Base-by-base conservation (phyloP, 306 rosid species). In the Pyrus betulifolia region DNA sequence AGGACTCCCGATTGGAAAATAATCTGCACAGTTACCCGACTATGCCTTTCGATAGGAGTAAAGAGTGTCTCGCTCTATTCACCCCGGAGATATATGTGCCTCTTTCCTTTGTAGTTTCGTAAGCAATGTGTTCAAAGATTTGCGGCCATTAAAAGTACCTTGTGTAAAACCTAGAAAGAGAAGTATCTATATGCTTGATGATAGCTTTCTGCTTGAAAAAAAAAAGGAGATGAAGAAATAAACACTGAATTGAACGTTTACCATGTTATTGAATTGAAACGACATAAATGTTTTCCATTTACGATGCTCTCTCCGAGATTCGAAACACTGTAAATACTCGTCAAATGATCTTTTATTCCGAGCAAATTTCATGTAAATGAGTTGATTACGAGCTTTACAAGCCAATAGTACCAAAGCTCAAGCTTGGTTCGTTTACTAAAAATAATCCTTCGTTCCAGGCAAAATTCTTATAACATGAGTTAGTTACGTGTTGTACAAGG, bases 11-110 rank as follows among this genome's bases (percentile, higher is more conserved):
- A 57, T 70, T 71, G 51, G 85, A 71, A 81, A 74, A 83, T 81
- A 76, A 86, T 52, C 72, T 85, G 76, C 59, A 69, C 65, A 72
- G 67, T 80, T 74, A 71, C 74, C 67, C 72, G 64, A 75, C 67
- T 60, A 80, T 68, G 69, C 79, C 79, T 42, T 62, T 49, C 5
- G 54, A 57, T 68, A 80, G 82, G 79, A 81, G 76, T 65, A 80
- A 83, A 80, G 90, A 86, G 90, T 76, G 71, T 84, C 83, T 89
- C 81, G 51, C 84, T 82, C 89, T 83, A 60, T 67, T 31, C 80
- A 28, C 87, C 70, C 82, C 33, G 70, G 63, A 44, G 77, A 78
- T 31, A 51, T 77, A 42, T 57, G 35, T 69, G 19, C 42, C 63
- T 55, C 52, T 51, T 31, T 25, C 70, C 76, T 21, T 35, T 59